These are phyloP conservation scores for Pseudocercospora eumusae DNA, from an alignment of 2,329 filamentous ascomycete species.

Conservation along the genomic window DNA sequence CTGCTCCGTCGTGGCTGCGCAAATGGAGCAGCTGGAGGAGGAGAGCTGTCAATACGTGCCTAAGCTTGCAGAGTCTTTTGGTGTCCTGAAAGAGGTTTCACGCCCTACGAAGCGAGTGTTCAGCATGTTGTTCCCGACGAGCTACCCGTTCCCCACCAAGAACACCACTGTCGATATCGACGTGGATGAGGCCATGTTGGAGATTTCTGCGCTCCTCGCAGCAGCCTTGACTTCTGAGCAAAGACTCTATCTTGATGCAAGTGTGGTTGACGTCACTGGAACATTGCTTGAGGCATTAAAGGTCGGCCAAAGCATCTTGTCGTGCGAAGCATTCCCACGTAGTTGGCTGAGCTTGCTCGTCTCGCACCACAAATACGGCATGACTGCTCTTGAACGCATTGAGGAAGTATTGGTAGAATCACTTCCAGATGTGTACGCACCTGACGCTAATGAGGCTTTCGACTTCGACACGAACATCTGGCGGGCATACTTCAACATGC, in stretches of 20 bases:
- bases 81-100: constrained; percentile 69
- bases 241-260: constrained; percentile 38
- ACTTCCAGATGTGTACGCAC: constrained; percentile 84
- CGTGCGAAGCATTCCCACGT: constrained; percentile 83
- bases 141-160: constrained; percentile 84
- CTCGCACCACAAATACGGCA: constrained; percentile 61
- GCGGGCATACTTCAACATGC: constrained; percentile 87
- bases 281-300: constrained; percentile 78
- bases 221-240: constrained; percentile 48
- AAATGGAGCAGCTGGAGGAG: constrained; percentile 73
- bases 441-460: constrained; percentile 57
- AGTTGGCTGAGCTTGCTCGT: constrained; percentile 93
- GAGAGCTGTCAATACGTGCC: constrained; percentile 88
- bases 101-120: constrained; percentile 62
- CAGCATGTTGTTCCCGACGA: constrained; percentile 84
- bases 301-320: constrained; percentile 84
- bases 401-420: constrained; percentile 76
- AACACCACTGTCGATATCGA: constrained; percentile 55
- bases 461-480: constrained; percentile 90
- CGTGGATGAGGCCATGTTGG: constrained; percentile 78
- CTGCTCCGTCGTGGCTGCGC: constrained; percentile 86
- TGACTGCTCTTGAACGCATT: constrained; percentile 81
- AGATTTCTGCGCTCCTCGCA: constrained; percentile 84
- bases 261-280: constrained; percentile 67
- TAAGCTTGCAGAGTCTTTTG: constrained; percentile 87